Conservation (phyloP, 2,329 filamentous ascomycete species). For the Coniochaeta sp. region DNA sequence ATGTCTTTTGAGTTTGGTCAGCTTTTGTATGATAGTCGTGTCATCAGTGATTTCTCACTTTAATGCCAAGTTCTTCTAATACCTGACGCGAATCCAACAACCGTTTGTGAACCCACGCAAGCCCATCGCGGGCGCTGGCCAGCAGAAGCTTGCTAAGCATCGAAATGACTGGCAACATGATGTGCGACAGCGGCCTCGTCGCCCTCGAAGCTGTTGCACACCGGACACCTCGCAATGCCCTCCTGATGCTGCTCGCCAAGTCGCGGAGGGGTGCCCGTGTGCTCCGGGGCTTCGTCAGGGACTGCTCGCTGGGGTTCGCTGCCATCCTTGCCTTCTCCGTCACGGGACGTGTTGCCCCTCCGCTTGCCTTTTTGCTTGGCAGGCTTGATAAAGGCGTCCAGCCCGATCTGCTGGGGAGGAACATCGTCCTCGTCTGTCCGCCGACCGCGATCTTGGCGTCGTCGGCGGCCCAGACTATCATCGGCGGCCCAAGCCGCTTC, state of each 20-base stretch:
- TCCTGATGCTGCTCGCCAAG: constrained; percentile 2
- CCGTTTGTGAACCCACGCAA: no score
- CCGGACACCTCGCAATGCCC: constrained; percentile 44
- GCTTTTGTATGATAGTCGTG: no score
- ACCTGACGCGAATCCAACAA: no score
- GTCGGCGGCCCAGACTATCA: not conserved
- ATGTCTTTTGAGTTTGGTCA: no score
- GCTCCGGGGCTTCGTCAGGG: no score
- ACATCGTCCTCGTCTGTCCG: constrained; percentile 15
- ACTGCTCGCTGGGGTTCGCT: no score
- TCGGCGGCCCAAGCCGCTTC: not conserved
- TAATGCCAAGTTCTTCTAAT: no score
- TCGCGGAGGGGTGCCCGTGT: no score
- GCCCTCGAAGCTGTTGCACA: constrained; percentile 60
- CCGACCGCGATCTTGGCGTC: constrained; percentile 4
- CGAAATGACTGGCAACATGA: constrained; percentile 57
- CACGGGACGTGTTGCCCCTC: constrained; percentile 6
- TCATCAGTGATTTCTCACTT: no score
- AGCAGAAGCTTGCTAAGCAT: constrained; percentile 9
- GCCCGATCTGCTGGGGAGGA: constrained; percentile 33
- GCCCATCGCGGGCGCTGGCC: no score
- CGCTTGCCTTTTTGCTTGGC: constrained; percentile 22
- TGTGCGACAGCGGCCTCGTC: constrained; percentile 61
- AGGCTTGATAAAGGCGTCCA: constrained; percentile 42
- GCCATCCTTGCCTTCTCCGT: not conserved